Conservation (phyloP, 192 early-diverging fungal genomes). For the Kickxella alabastrina region DNA sequence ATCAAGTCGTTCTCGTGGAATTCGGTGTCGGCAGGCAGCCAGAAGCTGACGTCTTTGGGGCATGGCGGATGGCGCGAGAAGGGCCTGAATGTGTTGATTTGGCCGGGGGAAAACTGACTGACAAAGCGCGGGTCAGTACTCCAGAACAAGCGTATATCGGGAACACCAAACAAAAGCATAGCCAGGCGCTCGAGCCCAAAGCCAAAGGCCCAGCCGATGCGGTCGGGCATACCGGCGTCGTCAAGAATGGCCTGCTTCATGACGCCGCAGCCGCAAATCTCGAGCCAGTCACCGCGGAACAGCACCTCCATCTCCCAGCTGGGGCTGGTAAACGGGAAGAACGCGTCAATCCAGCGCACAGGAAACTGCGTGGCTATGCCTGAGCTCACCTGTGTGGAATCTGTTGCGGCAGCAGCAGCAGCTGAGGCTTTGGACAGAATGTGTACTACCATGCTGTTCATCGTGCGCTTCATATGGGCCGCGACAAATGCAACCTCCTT, state of each 20-base stretch:
- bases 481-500: slow-evolving; percentile 57
- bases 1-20: slow-evolving; percentile 95
- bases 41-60: slow-evolving; percentile 94
- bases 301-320: slow-evolving; percentile 96
- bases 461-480: slow-evolving; percentile 69
- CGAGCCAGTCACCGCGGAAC: slow-evolving; percentile 92
- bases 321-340: slow-evolving; percentile 94
- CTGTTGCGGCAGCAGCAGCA: slow-evolving; percentile 16
- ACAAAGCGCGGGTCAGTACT: slow-evolving; percentile 81
- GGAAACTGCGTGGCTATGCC: slow-evolving; percentile 51
- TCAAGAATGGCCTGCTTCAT: slow-evolving; percentile 82
- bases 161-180: slow-evolving; percentile 92
- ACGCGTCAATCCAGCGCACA: slow-evolving; percentile 91
- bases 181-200: slow-evolving; percentile 93
- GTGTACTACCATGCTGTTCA: slow-evolving; percentile 77
- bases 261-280: slow-evolving; percentile 90
- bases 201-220: slow-evolving; percentile 98
- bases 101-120: slow-evolving; percentile 68
- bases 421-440: slow-evolving; percentile 57
- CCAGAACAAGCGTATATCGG: slow-evolving; percentile 98
- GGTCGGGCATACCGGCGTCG: slow-evolving; percentile 61
- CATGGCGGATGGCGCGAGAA: slow-evolving; percentile 91
- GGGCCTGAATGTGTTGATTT: slow-evolving; percentile 73
- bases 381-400: background rate
- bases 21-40: slow-evolving; percentile 55